A percentile compares a stretch with the other conserved stretches of the same genome.
phyloP scores from a whole-genome alignment of 208 protist genomes.

The Acanthamoeba lenticulata region DNA sequence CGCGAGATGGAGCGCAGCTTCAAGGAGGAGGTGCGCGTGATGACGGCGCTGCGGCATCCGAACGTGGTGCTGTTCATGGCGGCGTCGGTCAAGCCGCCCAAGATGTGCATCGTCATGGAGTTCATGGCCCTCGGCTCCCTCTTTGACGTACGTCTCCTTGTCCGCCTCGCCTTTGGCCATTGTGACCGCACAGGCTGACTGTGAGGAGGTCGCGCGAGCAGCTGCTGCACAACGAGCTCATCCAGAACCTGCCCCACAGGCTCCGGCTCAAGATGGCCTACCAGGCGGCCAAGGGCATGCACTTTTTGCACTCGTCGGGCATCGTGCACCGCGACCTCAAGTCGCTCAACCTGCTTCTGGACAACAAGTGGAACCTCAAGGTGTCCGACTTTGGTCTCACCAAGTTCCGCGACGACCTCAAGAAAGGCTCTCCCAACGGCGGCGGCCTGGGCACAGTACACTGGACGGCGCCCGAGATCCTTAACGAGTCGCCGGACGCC shows the following conservation, averaged over 20 bases:
- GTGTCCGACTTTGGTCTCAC: conserved; percentile 63
- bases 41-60: conserved; percentile 12
- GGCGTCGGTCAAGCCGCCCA: neutral
- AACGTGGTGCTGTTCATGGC: conserved; percentile 63
- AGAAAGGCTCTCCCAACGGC: neutral
- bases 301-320: conserved; percentile 26
- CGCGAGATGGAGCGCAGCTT: conserved; percentile 35
- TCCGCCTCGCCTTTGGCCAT: neutral
- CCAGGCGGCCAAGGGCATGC: conserved; percentile 50
- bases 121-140: conserved; percentile 41
- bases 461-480: neutral
- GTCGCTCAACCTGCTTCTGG: conserved; percentile 60
- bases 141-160: neutral
- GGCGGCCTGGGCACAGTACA: neutral
- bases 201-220: neutral
- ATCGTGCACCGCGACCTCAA: conserved; percentile 40
- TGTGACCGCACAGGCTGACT: too few species aligned
- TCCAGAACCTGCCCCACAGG: neutral
- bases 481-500: neutral
- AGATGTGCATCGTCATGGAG: conserved; percentile 60
- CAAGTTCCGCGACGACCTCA: conserved; percentile 63
- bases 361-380: conserved; percentile 41
- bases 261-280: conserved; percentile 39
- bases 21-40: conserved; percentile 41
- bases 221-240: conserved; percentile 48